A percentile compares a stretch with the other conserved stretches of the same genome.
phyloP scores from a whole-genome alignment of 306 rosid genomes.

The Styphnolobium japonicum region DNA sequence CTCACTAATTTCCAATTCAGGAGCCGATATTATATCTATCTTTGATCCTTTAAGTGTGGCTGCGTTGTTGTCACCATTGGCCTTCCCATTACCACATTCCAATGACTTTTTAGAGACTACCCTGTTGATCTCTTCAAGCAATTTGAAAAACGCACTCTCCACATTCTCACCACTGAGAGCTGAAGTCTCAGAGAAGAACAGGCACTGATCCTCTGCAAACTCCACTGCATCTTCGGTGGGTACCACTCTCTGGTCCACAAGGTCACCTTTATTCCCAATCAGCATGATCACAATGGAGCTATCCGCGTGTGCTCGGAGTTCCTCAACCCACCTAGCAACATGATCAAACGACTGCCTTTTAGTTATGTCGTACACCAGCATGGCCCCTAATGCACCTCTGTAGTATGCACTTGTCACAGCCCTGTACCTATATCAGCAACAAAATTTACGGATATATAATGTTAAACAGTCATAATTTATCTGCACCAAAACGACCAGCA shows the following conservation, averaged over 20 bases:
- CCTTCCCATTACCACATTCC: constrained; percentile 37
- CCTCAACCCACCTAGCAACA: constrained; percentile 84
- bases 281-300: constrained; percentile 66
- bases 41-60: constrained; percentile 49
- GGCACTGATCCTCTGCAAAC: constrained; percentile 82
- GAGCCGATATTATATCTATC: constrained; percentile 56
- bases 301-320: constrained; percentile 75
- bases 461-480: not conserved
- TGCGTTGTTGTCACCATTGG: not conserved
- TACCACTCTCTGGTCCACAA: constrained; percentile 59
- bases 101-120: constrained; percentile 55
- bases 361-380: constrained; percentile 87
- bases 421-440: constrained; percentile 48
- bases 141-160: constrained; percentile 55
- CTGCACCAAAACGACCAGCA: not conserved
- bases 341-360: constrained; percentile 77
- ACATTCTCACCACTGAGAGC: constrained; percentile 82
- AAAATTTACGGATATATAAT: not conserved
- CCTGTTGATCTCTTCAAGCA: constrained; percentile 57
- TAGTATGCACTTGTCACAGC: constrained; percentile 95
- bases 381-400: constrained; percentile 89
- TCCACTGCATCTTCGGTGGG: constrained; percentile 68
- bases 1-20: constrained; percentile 64
- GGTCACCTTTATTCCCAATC: constrained; percentile 87
- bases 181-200: constrained; percentile 85